Evolutionary conservation across 768 basidiomycete species (phyloP).

Genomic region (Termitomyces heimii): DNA sequence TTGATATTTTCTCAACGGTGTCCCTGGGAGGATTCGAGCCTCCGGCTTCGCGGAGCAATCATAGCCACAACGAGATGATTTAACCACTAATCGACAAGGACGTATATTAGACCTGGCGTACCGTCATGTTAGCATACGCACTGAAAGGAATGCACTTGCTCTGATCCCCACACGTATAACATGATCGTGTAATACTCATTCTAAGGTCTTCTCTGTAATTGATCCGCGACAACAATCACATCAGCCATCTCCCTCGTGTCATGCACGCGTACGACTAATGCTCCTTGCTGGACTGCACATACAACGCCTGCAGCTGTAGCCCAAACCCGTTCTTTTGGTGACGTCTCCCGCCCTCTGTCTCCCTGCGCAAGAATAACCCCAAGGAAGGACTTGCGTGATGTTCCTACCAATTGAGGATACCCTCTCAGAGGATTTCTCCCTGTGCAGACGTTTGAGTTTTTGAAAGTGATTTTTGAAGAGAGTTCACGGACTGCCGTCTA

Average conservation of each 20-base stretch:
- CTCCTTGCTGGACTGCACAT: conserved; percentile 70
- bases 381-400: conserved; percentile 82
- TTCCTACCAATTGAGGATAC: conserved; percentile 67
- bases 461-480: not conserved
- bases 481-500: conserved; percentile 23
- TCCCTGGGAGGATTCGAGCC: not conserved
- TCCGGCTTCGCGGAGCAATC: not conserved
- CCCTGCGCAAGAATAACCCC: conserved; percentile 53
- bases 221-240: conserved; percentile 60
- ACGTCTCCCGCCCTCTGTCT: conserved; percentile 47
- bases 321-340: conserved; percentile 62
- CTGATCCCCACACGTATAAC: too few relatives aligned
- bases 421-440: conserved; percentile 46
- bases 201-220: conserved; percentile 36
- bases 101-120: not conserved
- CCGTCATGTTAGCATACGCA: too few relatives aligned
- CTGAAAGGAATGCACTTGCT: too few relatives aligned
- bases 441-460: conserved; percentile 1
- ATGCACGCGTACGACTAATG: conserved; percentile 76
- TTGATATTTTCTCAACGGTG: too few relatives aligned
- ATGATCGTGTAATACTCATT: not conserved
- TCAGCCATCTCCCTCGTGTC: conserved; percentile 71
- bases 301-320: conserved; percentile 78
- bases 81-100: not conserved
- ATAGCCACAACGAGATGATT: conserved; percentile 1